Conservation (phyloP, 495 filamentous ascomycete genomes). For the Hypoxylon rickii region DNA sequence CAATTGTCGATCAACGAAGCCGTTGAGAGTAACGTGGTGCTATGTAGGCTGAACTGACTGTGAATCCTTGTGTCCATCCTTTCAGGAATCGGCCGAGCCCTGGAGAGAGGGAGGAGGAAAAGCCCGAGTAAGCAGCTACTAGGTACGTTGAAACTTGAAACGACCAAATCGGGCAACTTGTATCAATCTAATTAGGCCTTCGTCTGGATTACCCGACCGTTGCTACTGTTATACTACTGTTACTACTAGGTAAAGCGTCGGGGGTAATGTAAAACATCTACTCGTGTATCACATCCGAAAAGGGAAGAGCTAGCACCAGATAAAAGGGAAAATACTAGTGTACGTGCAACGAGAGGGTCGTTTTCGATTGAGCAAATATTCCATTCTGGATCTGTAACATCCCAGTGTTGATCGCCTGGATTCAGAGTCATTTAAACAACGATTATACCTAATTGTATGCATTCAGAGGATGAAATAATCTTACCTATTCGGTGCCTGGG, state of each 20-base stretch:
- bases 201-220: not conserved
- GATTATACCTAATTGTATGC: not conserved
- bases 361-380: not conserved
- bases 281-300: not conserved
- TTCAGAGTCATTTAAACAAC: not conserved
- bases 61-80: slow-evolving; percentile 27
- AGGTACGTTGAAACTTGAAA: slow-evolving; percentile 25
- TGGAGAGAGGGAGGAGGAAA: not conserved
- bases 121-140: too few species aligned
- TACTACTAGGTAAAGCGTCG: too few species aligned
- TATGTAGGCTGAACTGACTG: not conserved
- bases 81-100: not conserved
- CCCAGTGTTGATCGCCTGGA: not conserved
- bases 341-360: not conserved
- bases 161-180: slow-evolving; percentile 22
- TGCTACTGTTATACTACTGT: too few species aligned
- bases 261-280: slow-evolving; percentile 9
- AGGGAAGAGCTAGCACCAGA: not conserved
- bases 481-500: too few species aligned
- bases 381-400: not conserved
- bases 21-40: not conserved
- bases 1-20: not conserved
- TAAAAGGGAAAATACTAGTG: not conserved
- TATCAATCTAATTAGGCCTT: slow-evolving; percentile 16
- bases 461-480: not conserved